A percentile compares a stretch with the other conserved stretches of the same genome.
These are phyloP conservation scores for Cardamine chenopodiifolia DNA, from an alignment of 345 rosid genomes.

Conservation along the genomic window DNA sequence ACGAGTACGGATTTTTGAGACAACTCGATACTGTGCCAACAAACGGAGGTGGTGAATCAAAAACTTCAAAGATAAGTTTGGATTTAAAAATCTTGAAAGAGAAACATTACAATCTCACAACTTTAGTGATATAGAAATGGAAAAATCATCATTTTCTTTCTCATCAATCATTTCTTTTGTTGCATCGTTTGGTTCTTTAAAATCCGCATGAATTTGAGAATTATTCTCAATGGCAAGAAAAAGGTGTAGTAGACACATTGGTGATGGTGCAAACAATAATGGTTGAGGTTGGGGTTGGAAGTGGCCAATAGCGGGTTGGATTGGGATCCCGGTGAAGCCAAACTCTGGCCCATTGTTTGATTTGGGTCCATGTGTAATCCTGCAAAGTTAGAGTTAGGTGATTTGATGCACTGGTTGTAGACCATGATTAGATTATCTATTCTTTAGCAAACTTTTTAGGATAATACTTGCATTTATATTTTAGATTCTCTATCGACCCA, in stretches of 20 bases:
- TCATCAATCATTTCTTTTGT: neutral
- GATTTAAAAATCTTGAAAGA: neutral
- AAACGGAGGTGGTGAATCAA: neutral
- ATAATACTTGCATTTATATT: slow-evolving; percentile 25
- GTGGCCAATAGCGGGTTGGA: neutral
- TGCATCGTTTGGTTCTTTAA: neutral
- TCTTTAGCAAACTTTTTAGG: neutral
- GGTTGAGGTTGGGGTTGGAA: neutral
- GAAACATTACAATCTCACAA: neutral
- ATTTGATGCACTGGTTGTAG: neutral
- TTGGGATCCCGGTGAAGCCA: neutral
- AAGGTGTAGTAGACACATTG: slow-evolving; percentile 6
- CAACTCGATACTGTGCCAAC: neutral
- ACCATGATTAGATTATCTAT: neutral
- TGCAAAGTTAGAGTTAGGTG: neutral
- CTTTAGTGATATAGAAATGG: slow-evolving; percentile 13
- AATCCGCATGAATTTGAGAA: neutral
- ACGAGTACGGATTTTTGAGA: neutral
- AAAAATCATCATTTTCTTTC: neutral
- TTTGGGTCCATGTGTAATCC: neutral
- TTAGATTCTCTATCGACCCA: neutral
- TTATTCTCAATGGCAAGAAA: neutral
- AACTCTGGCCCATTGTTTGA: neutral
- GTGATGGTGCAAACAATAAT: neutral
- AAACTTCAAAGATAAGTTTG: neutral